Conservation (phyloP, 441 rosid species). For the Flueggea neowawraea region DNA sequence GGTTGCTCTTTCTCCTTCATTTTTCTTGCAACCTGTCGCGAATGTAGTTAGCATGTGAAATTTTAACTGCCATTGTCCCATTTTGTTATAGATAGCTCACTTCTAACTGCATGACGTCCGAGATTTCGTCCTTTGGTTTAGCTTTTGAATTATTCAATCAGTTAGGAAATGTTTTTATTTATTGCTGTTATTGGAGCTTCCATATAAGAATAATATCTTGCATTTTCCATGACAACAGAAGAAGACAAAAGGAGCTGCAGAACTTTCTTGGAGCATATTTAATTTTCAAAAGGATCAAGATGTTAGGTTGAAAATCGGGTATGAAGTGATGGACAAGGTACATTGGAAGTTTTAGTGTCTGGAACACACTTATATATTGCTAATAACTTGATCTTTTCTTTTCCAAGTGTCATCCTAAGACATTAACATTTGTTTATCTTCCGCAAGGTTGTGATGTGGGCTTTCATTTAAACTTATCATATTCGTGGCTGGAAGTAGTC, state of each 20-base stretch:
- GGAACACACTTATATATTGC: background rate
- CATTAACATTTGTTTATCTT: too few relatives aligned
- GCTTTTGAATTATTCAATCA: background rate
- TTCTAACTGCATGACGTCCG: too few relatives aligned
- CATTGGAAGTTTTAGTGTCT: background rate
- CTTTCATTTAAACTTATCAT: too few relatives aligned
- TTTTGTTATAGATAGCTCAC: too few relatives aligned
- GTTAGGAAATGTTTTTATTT: background rate
- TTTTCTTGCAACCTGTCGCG: conserved; percentile 1
- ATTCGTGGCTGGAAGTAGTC: too few relatives aligned
- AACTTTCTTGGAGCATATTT: conserved; percentile 65
- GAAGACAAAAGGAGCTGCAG: conserved; percentile 77
- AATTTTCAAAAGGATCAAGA: conserved; percentile 87
- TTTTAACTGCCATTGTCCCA: background rate
- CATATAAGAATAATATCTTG: conserved; percentile 7
- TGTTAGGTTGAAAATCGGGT: conserved; percentile 76
- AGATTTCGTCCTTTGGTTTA: background rate
- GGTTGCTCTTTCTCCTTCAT: conserved; percentile 33
- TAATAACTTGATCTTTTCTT: too few relatives aligned
- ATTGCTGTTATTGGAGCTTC: background rate
- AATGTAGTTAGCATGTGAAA: background rate
- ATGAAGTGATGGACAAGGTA: conserved; percentile 77
- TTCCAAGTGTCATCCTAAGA: too few relatives aligned
- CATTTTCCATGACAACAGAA: conserved; percentile 41
- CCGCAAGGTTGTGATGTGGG: too few relatives aligned